phyloP scores from a whole-genome alignment of 2,329 filamentous ascomycete species.

The Rhytidhysteron rufulum region DNA sequence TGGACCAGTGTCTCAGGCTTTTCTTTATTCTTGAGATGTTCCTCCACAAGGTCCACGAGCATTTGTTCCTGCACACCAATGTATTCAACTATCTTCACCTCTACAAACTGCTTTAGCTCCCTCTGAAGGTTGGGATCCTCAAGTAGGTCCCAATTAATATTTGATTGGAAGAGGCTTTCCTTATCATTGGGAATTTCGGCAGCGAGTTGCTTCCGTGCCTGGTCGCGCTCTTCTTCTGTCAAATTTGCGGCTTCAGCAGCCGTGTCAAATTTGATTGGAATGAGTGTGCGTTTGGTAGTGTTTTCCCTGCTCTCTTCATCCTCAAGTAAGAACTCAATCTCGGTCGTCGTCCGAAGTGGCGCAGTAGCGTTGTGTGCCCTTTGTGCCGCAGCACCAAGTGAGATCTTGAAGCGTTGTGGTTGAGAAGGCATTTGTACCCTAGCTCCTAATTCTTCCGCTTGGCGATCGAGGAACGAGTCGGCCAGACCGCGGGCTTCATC shows the following conservation, averaged over 20 bases:
- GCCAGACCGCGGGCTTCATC: constrained; percentile 81
- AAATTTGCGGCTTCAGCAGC: constrained; percentile 48
- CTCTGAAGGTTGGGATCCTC: constrained; percentile 76
- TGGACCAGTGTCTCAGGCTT: constrained; percentile 77
- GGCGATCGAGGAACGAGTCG: constrained; percentile 83
- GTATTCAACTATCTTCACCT: constrained; percentile 97
- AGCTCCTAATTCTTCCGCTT: constrained; percentile 68
- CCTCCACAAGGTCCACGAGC: constrained; percentile 87
- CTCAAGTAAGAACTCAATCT: constrained; percentile 90
- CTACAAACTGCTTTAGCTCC: constrained; percentile 89
- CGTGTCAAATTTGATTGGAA: constrained; percentile 43
- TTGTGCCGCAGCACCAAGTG: constrained; percentile 80
- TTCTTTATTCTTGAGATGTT: constrained; percentile 73
- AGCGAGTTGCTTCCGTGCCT: constrained; percentile 76
- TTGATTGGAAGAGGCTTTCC: constrained; percentile 85
- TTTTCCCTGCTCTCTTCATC: constrained; percentile 83
- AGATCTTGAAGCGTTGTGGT: constrained; percentile 85
- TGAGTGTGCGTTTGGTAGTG: constrained; percentile 67
- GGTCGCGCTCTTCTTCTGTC: constrained; percentile 81
- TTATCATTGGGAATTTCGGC: constrained; percentile 86
- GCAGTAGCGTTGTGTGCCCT: constrained; percentile 57
- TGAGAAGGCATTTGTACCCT: constrained; percentile 45
- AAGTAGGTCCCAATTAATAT: constrained; percentile 87
- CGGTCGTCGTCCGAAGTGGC: constrained; percentile 75
- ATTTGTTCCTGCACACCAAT: constrained; percentile 95